phyloP scores from a whole-genome alignment of 2,329 filamentous ascomycete species.

The Epichloe scottii region DNA sequence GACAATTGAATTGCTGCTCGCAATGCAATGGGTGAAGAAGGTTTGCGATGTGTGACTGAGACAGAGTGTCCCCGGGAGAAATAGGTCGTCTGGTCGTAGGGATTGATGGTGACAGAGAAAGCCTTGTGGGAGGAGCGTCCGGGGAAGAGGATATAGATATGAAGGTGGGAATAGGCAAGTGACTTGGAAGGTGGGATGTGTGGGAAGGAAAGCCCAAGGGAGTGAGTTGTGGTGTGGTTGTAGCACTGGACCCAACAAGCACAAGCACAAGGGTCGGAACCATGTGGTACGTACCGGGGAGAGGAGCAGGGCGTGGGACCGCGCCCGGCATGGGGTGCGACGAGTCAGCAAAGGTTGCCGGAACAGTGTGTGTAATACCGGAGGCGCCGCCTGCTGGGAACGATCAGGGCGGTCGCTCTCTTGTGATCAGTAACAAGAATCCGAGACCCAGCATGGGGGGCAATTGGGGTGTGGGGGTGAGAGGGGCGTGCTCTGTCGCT shows the following conservation, averaged over 20 bases:
- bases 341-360: background rate
- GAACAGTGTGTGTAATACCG: background rate
- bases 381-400: background rate
- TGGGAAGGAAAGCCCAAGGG: conserved; percentile 8
- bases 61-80: background rate
- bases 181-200: conserved; percentile 7
- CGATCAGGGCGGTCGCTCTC: background rate
- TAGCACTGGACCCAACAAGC: conserved; percentile 1
- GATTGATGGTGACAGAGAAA: background rate
- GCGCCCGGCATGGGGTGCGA: background rate
- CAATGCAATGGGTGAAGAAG: background rate
- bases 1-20: background rate
- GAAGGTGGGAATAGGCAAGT: conserved; percentile 4
- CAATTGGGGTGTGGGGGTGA: background rate
- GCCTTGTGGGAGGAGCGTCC: background rate
- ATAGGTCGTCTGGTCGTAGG: conserved; percentile 1
- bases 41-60: background rate
- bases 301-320: background rate
- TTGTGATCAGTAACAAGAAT: conserved; percentile 4
- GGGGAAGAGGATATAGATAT: conserved; percentile 10
- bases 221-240: conserved; percentile 4
- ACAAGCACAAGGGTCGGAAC: conserved; percentile 5
- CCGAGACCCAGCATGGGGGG: background rate
- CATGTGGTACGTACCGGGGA: conserved; percentile 5
- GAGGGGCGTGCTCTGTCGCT: background rate